Percentiles rank a stretch among this genome's conserved stretches.
phyloP scores from a whole-genome alignment of 805 yeast genomes.

The Pichia eremophila region DNA sequence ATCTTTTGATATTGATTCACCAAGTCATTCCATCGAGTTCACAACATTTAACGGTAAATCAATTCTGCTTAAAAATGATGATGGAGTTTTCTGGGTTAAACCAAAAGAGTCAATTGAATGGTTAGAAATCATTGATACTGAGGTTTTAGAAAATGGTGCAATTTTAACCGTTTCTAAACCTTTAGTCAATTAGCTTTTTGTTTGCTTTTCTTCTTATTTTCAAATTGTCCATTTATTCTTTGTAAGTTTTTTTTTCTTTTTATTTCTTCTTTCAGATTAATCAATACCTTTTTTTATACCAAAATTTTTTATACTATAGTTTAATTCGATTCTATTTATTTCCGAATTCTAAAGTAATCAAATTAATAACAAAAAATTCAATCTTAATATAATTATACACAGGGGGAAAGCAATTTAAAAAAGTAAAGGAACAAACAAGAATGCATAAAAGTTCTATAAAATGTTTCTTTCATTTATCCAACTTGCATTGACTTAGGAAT shows the following conservation, averaged over 20 bases:
- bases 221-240: background rate
- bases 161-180: slow-evolving; percentile 26
- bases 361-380: too few relatives aligned
- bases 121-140: slow-evolving; percentile 28
- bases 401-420: too few relatives aligned
- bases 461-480: slow-evolving; percentile 1
- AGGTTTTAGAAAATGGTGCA: slow-evolving; percentile 37
- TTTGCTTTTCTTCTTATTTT: background rate
- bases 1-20: slow-evolving; percentile 11
- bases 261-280: background rate
- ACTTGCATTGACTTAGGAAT: slow-evolving; percentile 14
- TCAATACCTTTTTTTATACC: background rate
- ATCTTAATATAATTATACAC: too few relatives aligned
- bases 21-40: slow-evolving; percentile 20
- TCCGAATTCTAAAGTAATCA: too few relatives aligned
- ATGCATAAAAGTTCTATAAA: background rate
- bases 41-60: slow-evolving; percentile 27
- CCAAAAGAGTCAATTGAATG: slow-evolving; percentile 26
- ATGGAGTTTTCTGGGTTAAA: slow-evolving; percentile 28
- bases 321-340: too few relatives aligned
- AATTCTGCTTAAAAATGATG: slow-evolving; percentile 29
- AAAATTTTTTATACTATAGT: background rate
- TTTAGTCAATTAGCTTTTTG: background rate
- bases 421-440: background rate
- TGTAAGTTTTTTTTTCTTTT: background rate